phyloP scores from a whole-genome alignment of 306 rosid genomes.

The Neltuma alba region DNA sequence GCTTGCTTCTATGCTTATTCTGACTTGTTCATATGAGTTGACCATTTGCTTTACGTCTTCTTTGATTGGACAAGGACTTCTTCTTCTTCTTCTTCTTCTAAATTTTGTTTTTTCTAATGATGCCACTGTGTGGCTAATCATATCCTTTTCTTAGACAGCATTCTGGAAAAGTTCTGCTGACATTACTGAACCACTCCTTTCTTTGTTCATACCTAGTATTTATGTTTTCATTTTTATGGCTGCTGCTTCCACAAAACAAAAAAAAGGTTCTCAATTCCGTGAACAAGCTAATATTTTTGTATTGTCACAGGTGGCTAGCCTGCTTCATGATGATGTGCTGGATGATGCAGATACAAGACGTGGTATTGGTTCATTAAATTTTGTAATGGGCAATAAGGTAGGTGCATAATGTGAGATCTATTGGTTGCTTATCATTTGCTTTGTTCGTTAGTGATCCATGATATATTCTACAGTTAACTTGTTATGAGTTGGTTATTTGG shows the following conservation, averaged over 20 bases:
- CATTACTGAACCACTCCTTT: neutral
- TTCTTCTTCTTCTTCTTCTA: neutral
- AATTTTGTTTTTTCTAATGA: too few relatives aligned
- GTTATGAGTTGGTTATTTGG: neutral
- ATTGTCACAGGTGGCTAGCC: slow-evolving; percentile 81
- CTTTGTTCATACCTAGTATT: neutral
- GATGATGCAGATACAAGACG: slow-evolving; percentile 99
- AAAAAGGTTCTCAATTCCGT: neutral
- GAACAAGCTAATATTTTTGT: neutral
- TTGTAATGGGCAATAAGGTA: slow-evolving; percentile 95
- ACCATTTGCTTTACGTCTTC: too few relatives aligned
- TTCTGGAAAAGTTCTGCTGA: neutral
- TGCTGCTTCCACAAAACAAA: neutral
- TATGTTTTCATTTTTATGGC: neutral
- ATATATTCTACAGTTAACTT: slow-evolving; percentile 22
- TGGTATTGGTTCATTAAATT: slow-evolving; percentile 83
- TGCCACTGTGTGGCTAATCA: too few relatives aligned
- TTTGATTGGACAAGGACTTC: neutral
- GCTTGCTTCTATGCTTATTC: too few relatives aligned
- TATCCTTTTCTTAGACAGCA: too few relatives aligned
- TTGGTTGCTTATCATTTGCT: neutral
- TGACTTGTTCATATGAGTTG: too few relatives aligned
- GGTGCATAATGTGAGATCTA: neutral
- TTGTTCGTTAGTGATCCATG: slow-evolving; percentile 26
- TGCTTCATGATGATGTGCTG: slow-evolving; percentile 96